Base-by-base conservation (phyloP, 2,329 filamentous ascomycete species). In the Pseudogymnoascus sp. region DNA sequence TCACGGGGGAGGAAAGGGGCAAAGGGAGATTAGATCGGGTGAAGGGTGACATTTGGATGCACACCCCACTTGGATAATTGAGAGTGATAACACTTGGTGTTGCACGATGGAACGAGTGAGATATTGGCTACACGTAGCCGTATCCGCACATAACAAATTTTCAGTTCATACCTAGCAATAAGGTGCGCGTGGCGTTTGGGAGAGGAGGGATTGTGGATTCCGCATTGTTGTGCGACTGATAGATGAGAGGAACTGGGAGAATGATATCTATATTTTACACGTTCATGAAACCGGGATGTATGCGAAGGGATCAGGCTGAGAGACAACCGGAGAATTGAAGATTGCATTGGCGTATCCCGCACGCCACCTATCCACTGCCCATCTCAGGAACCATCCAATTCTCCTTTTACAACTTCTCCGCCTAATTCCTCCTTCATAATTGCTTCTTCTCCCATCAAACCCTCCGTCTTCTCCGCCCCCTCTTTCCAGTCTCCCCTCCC, bases 1-100 rank as follows among this genome's bases (percentile, higher is more conserved):
- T 26, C 62, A 26, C 65, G 70, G 13, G 62, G 29, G 13, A 50
- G 21, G 31, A 63, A 60, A 37, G 50, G 61, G 11, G 26, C 29
- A 31, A 63, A 63, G 19, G 37, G 50, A 1, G 50, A 63, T 60
- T 63, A 21, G 38, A 23, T 63, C 10, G 26, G n/a, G 46, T 31
- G 46, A 53, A 9, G 10, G 46, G 46, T 17, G 5, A n/a, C 26
- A n/a, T 53, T 10, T 31, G 46, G 26, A 53, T 53, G 46, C 46
- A 26, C 26, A 53, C 15, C 46, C n/a, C 26, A 13, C 26, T 31
- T 53, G 46, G 46, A 53, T 53, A 53, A 29, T n/a, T 4, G 44
- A 50, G 44, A 29, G 23, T 50, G 44, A 50, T 13, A 6, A 50
- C 21, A 50, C 44, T 50, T 50, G 9, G 56, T 17, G 19, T 21